Evolutionary conservation across 352 stramenopile species (phyloP).

Genomic region (Phytophthora podocarpi): DNA sequence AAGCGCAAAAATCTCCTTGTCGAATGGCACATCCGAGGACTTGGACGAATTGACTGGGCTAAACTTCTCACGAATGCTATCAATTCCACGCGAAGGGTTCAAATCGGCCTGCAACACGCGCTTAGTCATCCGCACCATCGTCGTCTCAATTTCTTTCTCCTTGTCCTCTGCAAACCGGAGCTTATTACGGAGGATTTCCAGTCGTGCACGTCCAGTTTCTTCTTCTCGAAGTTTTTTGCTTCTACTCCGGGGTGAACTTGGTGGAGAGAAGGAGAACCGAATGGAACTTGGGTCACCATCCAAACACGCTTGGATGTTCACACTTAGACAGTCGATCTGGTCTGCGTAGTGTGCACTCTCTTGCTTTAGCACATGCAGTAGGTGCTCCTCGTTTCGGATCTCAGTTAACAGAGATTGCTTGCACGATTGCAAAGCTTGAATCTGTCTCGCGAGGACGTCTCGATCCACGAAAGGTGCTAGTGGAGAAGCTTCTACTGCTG

Average conservation of each 20-base stretch:
- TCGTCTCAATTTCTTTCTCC: conserved; percentile 72
- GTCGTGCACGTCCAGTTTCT: conserved; percentile 43
- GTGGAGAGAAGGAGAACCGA: conserved; percentile 27
- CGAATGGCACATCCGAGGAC: conserved; percentile 43
- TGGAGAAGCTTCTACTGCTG: conserved; percentile 13
- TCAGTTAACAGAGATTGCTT: conserved; percentile 68
- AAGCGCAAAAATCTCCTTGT: conserved; percentile 81
- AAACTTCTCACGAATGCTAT: conserved; percentile 27
- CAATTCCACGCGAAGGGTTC: conserved; percentile 14
- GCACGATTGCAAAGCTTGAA: conserved; percentile 66
- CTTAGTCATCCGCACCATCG: conserved; percentile 78
- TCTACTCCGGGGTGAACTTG: conserved; percentile 26
- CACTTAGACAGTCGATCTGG: conserved; percentile 60
- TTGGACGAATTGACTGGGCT: conserved; percentile 22
- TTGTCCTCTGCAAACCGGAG: conserved; percentile 67
- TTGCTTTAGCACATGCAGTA: conserved; percentile 64
- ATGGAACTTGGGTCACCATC: conserved; percentile 25
- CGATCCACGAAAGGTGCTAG: conserved; percentile 41
- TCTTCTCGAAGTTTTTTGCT: conserved; percentile 47
- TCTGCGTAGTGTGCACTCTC: conserved; percentile 46
- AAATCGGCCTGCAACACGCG: conserved; percentile 60
- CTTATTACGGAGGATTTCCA: conserved; percentile 69
- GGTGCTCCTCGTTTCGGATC: conserved; percentile 67
- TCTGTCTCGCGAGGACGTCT: conserved; percentile 52
- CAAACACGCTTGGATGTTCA: conserved; percentile 55